Percentiles rank a stretch among this genome's conserved stretches.
Conservation (phyloP, 805 yeast species). For the Pichia manshurica region DNA sequence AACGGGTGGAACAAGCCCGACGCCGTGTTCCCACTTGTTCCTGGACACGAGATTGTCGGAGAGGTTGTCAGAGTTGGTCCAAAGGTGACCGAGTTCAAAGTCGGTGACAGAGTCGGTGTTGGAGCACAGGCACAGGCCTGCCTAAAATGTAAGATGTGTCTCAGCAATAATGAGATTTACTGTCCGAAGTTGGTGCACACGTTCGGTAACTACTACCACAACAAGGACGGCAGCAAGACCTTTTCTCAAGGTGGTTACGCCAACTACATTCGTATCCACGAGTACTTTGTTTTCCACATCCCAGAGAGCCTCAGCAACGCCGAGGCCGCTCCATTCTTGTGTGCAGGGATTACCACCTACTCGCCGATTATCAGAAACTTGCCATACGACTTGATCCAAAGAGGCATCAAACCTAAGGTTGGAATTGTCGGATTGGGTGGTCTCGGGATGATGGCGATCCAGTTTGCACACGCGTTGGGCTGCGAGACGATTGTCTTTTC, state of each 20-base stretch:
- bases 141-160: constrained; percentile 53
- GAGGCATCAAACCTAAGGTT: constrained; percentile 36
- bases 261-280: constrained; percentile 59
- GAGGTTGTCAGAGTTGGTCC: constrained; percentile 53
- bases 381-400: constrained; percentile 27
- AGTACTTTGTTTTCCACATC: constrained; percentile 56
- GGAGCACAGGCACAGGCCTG: constrained; percentile 70
- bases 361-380: constrained; percentile 54
- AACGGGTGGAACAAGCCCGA: constrained; percentile 42
- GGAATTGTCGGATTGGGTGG: constrained; percentile 66
- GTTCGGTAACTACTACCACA: constrained; percentile 29
- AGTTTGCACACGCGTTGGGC: constrained; percentile 56
- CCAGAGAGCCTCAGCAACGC: constrained; percentile 50
- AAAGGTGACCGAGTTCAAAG: constrained; percentile 43
- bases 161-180: constrained; percentile 41
- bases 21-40: constrained; percentile 30
- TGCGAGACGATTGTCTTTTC: constrained; percentile 58
- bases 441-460: constrained; percentile 58
- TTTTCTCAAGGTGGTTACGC: constrained; percentile 62
- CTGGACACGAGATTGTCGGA: constrained; percentile 66
- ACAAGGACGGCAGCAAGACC: constrained; percentile 25
- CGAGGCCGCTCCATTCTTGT: constrained; percentile 64
- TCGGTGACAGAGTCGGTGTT: constrained; percentile 76
- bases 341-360: constrained; percentile 73
- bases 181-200: constrained; percentile 34